Base-by-base conservation (phyloP, 1,284 basidiomycete species). In the Moesziomyces globuligerus region DNA sequence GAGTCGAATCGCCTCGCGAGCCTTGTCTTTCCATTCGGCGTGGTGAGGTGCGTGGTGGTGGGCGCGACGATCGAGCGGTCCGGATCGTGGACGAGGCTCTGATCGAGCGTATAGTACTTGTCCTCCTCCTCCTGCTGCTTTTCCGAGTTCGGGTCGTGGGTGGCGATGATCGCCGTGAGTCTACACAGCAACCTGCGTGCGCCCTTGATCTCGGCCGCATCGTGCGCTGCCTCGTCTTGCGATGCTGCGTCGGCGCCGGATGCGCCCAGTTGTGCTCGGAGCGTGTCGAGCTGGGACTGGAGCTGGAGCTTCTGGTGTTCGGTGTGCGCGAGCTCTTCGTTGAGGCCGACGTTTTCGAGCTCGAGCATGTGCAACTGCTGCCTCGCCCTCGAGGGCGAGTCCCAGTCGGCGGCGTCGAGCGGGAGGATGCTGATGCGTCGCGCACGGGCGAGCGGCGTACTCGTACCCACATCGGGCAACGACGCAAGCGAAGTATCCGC, bases 341-440 rank as follows among this genome's bases (percentile, higher is more conserved):
- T 18, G 0, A 70, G 48, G 3, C 39, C 67, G 1, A 70, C 26
- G 18, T 64, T 70, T 13, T 70, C 67, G 4, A 70, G 40, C 25
- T 65, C 48, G 13, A 70, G 47, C 18, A 48, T 7, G 13, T 56
- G 48, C 5, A 60, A 18, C 8, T 44, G 42, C 7, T 43, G n/a
- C 1, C 20, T 17, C 7, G 48, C 57, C 11, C 34, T 37, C 6
- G 51, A 42, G 1, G 64, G 56, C 1, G 46, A 54, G 3, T 53
- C 44, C 3, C 53, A 40, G 15, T 55, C 48, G 25, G 51, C 44
- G 11, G 50, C 50, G 20, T 28, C 21, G 28, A 59, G 39, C 10
- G 55, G 51, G 1, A 55, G 40, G 21, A 50, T 53, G 25, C 38
- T 49, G 48, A 57, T 58, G 6, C 61, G 15, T n/a, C 61, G 37